Base-by-base conservation (phyloP, 768 basidiomycete genomes). In the Pleurotus cornucopiae region DNA sequence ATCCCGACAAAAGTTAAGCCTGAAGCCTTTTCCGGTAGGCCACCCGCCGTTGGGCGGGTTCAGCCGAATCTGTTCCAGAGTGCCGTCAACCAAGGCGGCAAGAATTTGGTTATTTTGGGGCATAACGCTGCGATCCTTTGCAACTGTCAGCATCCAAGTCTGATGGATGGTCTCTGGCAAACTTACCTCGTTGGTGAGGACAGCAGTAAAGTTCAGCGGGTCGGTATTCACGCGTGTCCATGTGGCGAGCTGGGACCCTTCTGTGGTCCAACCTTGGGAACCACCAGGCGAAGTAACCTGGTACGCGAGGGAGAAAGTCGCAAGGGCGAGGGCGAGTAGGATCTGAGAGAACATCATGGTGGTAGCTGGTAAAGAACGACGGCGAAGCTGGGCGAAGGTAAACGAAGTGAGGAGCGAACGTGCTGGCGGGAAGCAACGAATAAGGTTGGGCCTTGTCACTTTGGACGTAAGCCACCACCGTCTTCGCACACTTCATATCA, bases 151-250 rank as follows among this genome's bases (percentile, higher is more conserved):
- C 14, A 14, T 40, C 30, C 7, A 11, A 40, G 14, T 34, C 11
- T 26, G 23, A 51, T n/a, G 38, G 20, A 56, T 3, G 20, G 26
- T 46, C 21, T 16, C 45, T 37, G 40, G 46, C 20, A 13, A 20
- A 7, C 77, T 44, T 54, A 85, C 89, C 65, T 76, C 67, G 71
- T 89, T 89, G 59, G 75, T 77, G 46, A 95, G 76, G 49, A 91
- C 72, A 47, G 79, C 76, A 12, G 88, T 81, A 69, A 94, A 92
- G 71, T 81, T 90, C 51, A 56, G 21, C 0, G 79, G 70, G 65
- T 95, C 93, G 6, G 87, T 89, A 53, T 60, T 57, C 57, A 91
- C 91, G 4, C 78, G 77, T 1, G 67, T 48, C 91, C 91, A 95
- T 5, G 71, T 57, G 55, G 91, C 70, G 13, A 60, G 64, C 61